Evolutionary conservation across 2,329 filamentous ascomycete species (phyloP), one percentile per base, ranked within the genome.

Genomic region (Fusarium udum): DNA sequence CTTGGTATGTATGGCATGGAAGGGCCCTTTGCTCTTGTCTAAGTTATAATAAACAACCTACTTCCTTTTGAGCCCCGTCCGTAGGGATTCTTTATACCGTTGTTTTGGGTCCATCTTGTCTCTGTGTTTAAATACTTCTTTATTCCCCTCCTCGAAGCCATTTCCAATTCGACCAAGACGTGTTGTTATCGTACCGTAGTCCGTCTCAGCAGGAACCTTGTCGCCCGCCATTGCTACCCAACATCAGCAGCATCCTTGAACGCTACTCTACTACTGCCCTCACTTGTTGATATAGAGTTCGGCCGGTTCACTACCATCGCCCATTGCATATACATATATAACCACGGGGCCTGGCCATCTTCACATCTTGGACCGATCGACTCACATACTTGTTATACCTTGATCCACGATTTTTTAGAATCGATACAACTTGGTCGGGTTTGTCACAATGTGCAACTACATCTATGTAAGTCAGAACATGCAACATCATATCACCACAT

Each of bases 401-500:
- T 40, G 40, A 22, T 15, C 46, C 40, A 16, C 53, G 57, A 24
- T 65, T 71, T 58, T 31, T 32, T 57, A 62, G 61, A 46, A 31
- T 57, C 62, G 64, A 60, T 28, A 46, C 34, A 16, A 28, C 43
- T 53, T 60, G 48, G 36, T 61, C 49, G 42, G 24, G 32, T 49
- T 53, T 64, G n/a, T 57, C 73, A 83, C 66, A 70, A 87, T 87
- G 85, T 87, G 85, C 80, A 86, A 87, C 79, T 87, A 86, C 77
- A 87, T 86, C 62, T 86, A 87, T 74, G 84, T 85, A 78, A 69
- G 82, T 78, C 56, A 13, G 20, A 26, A 26, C 31, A 4, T 26
- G 28, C 51, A 48, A 34, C 28, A 56, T 18, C 46, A 49, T 32
- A 24, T 32, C 31, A 51, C 6, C n/a, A 32, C 39, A 58, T 55